Conservation (phyloP, 257 asterid species). For the Lycium ferocissimum region DNA sequence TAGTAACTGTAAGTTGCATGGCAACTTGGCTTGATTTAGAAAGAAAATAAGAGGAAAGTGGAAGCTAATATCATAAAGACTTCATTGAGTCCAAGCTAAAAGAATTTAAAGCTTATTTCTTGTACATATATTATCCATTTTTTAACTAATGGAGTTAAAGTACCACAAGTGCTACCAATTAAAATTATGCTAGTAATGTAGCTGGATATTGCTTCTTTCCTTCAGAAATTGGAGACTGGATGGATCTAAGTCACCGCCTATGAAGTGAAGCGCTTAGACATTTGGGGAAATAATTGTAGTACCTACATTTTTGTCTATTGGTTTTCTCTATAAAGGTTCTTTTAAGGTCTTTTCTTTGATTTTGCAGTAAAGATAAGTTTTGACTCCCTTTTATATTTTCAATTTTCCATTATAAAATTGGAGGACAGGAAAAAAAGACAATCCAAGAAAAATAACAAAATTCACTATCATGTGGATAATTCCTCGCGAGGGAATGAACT, state of each 20-base stretch:
- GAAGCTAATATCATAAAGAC: neutral
- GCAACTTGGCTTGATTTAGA: neutral
- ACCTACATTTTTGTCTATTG: neutral
- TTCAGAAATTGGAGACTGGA: neutral
- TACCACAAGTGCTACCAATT: neutral
- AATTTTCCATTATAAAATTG: too few species aligned
- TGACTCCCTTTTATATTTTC: too few species aligned
- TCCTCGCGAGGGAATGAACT: too few species aligned
- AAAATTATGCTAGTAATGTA: neutral
- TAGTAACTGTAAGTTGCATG: neutral
- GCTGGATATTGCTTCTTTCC: neutral
- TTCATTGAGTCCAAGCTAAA: neutral
- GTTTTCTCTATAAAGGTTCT: too few species aligned
- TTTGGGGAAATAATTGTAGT: constrained; percentile 4
- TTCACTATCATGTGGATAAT: too few species aligned
- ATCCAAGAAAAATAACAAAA: too few species aligned
- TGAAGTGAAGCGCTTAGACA: neutral
- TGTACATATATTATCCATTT: neutral
- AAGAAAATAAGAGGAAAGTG: neutral
- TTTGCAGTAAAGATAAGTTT: too few species aligned
- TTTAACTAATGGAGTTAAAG: neutral
- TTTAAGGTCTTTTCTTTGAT: too few species aligned
- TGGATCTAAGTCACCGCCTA: neutral
- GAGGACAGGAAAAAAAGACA: too few species aligned
- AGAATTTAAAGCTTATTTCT: neutral